Base-by-base conservation (phyloP, 208 protist genomes). In the Wallacemonas sp. region DNA sequence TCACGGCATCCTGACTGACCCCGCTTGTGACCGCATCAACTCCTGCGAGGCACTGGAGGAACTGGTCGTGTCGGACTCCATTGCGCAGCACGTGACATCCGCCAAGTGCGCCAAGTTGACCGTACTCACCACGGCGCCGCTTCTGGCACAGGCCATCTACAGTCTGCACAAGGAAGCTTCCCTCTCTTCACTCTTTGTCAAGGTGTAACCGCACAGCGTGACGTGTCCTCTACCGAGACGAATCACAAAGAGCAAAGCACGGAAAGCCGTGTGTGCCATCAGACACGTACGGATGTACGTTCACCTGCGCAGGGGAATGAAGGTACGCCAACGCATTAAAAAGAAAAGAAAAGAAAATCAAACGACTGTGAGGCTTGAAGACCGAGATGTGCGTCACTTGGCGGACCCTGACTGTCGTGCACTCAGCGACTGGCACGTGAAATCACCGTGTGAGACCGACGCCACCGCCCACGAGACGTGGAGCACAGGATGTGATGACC, bases 1-100 rank as follows among this genome's bases (percentile, higher is more conserved):
- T 29, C 98, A 99, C 80, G 95, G 92, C 57, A 91, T 99, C 60
- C 78, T 99, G 50, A 93, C 89, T 24, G 90, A 91, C 66, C 77
- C 81, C 10, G 95, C 94, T 22, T 88, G 93, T 46, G 81, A 97
- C 33, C 83, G 86, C 52, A 90, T 99, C 45, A 94, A 93, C 39
- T 63, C 81, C 27, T 97, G 87, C 46, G 75, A 78, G 29, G 87
- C 80, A 2, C 75, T 99, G 27, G 87, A 97, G 63, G 84, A 96
- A 66, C 63, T 98, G 6, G 78, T 97, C n/a, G 90, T 98, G 19
- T 95, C 94, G 0, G 92, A 98, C 78, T 94, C 91, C 19, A 92
- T 96, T 45, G 69, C 85, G 9, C 83, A 93, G 68, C 57, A 87
- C 34, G 67, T 71, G 38, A 80, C 75, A 42, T 78, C 79, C 4